Evolutionary conservation across 2,329 filamentous ascomycete genomes (phyloP).

Genomic region (Trichoderma citrinoviride): DNA sequence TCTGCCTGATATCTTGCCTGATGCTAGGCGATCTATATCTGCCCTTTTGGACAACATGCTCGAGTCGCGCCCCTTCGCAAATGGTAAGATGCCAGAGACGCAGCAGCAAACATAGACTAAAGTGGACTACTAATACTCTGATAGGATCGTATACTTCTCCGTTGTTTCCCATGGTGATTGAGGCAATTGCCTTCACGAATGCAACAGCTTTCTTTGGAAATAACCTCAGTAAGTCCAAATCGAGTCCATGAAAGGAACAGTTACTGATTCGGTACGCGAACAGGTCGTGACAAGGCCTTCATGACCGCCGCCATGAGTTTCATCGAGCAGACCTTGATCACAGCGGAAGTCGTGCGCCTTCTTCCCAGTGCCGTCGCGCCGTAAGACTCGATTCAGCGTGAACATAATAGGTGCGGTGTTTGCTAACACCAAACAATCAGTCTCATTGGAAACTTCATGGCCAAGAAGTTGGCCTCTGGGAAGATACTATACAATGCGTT

Average conservation of each 20-base stretch:
- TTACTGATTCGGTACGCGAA: not conserved
- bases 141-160: not conserved
- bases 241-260: too few relatives aligned
- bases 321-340: not conserved
- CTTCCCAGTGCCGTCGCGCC: not conserved
- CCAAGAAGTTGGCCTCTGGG: not conserved
- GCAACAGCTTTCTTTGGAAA: conserved; percentile 1
- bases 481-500: not conserved
- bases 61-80: not conserved
- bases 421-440: not conserved
- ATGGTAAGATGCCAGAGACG: not conserved
- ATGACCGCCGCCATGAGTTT: not conserved
- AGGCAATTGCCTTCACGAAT: not conserved
- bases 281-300: not conserved
- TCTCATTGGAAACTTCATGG: not conserved
- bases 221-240: not conserved
- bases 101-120: not conserved
- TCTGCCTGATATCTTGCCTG: conserved; percentile 7
- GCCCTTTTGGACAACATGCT: not conserved
- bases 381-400: not conserved
- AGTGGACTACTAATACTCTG: not conserved
- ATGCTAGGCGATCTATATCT: not conserved
- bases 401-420: not conserved
- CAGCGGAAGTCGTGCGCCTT: not conserved
- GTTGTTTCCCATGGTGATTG: not conserved